A percentile compares a stretch with the other conserved stretches of the same genome.
Evolutionary conservation across 331 rosid genomes (phyloP).

Genomic region (Stylosanthes scabra): DNA sequence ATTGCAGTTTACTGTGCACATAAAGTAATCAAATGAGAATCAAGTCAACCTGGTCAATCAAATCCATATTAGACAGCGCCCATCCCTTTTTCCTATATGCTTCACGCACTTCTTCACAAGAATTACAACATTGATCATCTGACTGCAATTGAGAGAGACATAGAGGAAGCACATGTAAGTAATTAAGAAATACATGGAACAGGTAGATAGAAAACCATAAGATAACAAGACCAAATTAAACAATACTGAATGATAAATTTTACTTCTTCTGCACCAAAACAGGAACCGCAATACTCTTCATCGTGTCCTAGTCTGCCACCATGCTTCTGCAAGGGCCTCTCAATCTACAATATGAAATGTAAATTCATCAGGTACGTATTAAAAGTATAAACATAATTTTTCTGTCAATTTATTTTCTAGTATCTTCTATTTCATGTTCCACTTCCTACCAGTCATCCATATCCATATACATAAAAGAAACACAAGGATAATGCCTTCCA

Average conservation of each 20-base stretch:
- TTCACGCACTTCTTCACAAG: conserved; percentile 97
- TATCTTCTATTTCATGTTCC: not conserved
- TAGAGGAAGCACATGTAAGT: conserved; percentile 27
- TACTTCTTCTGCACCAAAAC: conserved; percentile 94
- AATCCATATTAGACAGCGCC: conserved; percentile 77
- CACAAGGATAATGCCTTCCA: conserved; percentile 6
- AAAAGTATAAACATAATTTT: too few relatives aligned
- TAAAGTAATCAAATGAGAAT: conserved; percentile 14
- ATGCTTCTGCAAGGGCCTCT: conserved; percentile 87
- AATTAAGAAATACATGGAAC: conserved; percentile 2
- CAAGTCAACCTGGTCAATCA: conserved; percentile 88
- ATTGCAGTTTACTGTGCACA: not conserved
- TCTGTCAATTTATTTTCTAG: too few relatives aligned
- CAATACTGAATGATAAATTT: conserved; percentile 36
- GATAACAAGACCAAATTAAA: conserved; percentile 35
- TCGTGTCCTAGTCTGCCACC: conserved; percentile 93
- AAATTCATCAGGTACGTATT: not conserved
- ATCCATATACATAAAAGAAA: conserved; percentile 25
- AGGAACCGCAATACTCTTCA: conserved; percentile 93
- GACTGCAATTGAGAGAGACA: conserved; percentile 59
- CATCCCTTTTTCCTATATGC: conserved; percentile 94
- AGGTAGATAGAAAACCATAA: not conserved
- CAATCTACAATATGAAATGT: conserved; percentile 62
- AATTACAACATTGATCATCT: conserved; percentile 85
- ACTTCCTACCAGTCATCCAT: conserved; percentile 24